Evolutionary conservation across 2,329 filamentous ascomycete genomes (phyloP), one percentile per base, ranked within the genome.

Genomic region (Aspergillus piperis): DNA sequence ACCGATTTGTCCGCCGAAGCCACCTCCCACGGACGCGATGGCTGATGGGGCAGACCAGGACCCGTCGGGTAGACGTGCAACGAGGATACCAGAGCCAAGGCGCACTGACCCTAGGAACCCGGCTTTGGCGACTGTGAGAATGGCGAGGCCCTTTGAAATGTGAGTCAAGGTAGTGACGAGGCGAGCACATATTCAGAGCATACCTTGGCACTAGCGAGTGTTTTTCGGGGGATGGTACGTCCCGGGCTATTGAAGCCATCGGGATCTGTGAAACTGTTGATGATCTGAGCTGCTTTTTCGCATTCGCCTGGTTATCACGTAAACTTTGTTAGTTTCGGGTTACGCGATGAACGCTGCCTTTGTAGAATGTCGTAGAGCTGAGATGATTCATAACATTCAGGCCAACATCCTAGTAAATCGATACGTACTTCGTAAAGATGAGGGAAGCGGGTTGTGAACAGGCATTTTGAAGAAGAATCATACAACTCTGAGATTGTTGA

Each of bases 1-100:
- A 5, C 80, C 80, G 47, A 80, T 75, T 59, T 79, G 78, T 36
- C 78, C 78, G 19, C 79, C 78, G 51, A 79, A 75, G 3, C 78
- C 78, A 27, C 75, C 71, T 17, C 80, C 80, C 4, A 71, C 74
- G 2, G 76, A 78, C 6, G 73, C 75, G 41, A 82, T 75, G 5
- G 79, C 80, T 2, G 78, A 81, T 1, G 80, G 80, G 3, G 78
- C 77, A 8, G 79, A 81, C 80, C 80, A 82, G 32, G 69, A 71
- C 23, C 78, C 78, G 69, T 81, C 76, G 13, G 73, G 65, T 0
- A 80, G 71, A 56, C 80, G 77, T 36, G 78, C 77, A 52, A 81
- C 75, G 10, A 81, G 75, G 36, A 82, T 64, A 3, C 80, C 80
- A 7, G 80, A 81, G n/a, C 80, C 80, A 51, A 81, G 75, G 38